Evolutionary conservation across 2,329 filamentous ascomycete species (phyloP).

Genomic region (Monosporascus sp.): DNA sequence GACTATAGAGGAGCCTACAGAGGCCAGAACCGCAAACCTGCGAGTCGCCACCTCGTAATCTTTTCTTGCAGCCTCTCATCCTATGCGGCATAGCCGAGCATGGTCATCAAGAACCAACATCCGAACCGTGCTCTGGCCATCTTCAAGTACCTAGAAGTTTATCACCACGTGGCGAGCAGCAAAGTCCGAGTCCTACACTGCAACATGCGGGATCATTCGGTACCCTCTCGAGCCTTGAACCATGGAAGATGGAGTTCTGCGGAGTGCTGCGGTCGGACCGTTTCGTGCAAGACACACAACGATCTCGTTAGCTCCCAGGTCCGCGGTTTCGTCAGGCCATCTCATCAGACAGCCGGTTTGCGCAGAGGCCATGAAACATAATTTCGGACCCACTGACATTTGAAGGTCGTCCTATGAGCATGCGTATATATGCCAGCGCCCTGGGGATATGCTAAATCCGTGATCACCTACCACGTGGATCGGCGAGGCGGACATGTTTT

Average conservation of each 20-base stretch:
- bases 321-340: background rate
- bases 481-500: background rate
- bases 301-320: background rate
- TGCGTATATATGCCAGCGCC: background rate
- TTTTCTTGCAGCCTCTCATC: background rate
- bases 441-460: background rate
- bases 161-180: too few relatives aligned
- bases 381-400: background rate
- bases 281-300: background rate
- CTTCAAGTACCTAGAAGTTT: too few relatives aligned
- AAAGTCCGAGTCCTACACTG: too few relatives aligned
- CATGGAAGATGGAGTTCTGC: too few relatives aligned
- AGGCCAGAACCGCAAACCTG: background rate
- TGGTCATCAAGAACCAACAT: background rate
- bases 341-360: background rate
- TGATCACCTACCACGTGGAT: background rate
- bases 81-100: background rate
- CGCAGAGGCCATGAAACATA: background rate
- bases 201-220: too few relatives aligned
- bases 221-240: too few relatives aligned
- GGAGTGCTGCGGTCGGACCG: background rate
- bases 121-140: background rate
- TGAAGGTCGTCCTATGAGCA: background rate
- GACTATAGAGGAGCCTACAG: background rate
- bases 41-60: background rate